Evolutionary conservation across 1,284 basidiomycete genomes (phyloP), one percentile per base, ranked within the genome.

Genomic region (Ganoderma leucocontextum): DNA sequence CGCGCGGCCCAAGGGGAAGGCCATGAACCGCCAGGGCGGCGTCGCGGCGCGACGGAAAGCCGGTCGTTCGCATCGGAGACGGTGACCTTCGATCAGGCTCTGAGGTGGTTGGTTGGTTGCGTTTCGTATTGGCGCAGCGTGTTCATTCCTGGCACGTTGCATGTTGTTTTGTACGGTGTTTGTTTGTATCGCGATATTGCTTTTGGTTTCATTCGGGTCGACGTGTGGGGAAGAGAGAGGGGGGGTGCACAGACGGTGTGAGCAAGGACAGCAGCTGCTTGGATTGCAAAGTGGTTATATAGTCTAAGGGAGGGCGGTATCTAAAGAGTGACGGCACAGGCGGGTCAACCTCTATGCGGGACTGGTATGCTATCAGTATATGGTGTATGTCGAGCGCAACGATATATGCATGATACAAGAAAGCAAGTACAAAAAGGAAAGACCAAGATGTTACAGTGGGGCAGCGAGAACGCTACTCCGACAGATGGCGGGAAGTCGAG

Each of bases 11-110:
- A 83, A 82, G 70, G 77, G 83, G 13, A 82, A 79, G 52, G 86
- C 85, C 35, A 86, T 90, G 84, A 93, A 92, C 75, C 83, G 88
- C 52, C 90, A 93, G 76, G 92, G 91, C 44, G 81, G 80, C 15
- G 67, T 88, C 35, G 86, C 86, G 39, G 90, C 86, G 52, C 82
- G 85, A 66, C 83, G 88, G 70, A 91, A 88, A 77, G 82, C 91
- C 44, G 92, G 92, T 29, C 85, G 90, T 39, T 85, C 91, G 35
- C 86, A 91, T 70, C 85, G 92, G 73, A 86, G 92, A 80, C 85
- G 91, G 79, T 94, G 78, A 83, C 59, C 22, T 19, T 39, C n/a
- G 55, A 12, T n/a, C 6, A 8, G 17, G 17, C 8, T 22, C 10
- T 10, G 9, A 19, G 33, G 36, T 33, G 38, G 38, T 42, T 41